Evolutionary conservation across 495 filamentous ascomycete genomes (phyloP).

Genomic region (Lichina pygmaea): DNA sequence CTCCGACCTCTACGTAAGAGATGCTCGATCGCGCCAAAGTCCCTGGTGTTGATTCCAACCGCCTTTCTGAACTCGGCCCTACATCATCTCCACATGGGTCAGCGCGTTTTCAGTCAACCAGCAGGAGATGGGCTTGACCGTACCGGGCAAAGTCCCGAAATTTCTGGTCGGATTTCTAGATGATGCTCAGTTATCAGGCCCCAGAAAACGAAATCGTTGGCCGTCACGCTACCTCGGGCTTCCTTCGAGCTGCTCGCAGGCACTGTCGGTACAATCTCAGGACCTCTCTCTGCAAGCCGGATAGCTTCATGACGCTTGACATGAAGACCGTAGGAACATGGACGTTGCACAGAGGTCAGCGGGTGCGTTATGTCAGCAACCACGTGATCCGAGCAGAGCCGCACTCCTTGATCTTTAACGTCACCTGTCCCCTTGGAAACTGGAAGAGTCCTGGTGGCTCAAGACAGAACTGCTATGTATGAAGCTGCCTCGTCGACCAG

Average conservation of each 20-base stretch:
- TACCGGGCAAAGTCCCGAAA: conserved; percentile 30
- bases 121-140: neutral
- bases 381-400: too few relatives aligned
- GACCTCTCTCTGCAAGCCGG: conserved; percentile 80
- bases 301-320: conserved; percentile 25
- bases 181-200: neutral
- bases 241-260: conserved; percentile 51
- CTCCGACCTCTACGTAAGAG: conserved; percentile 59
- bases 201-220: neutral
- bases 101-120: neutral
- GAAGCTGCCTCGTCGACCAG: too few relatives aligned
- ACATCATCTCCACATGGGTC: neutral
- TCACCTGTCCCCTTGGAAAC: too few relatives aligned
- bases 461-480: too few relatives aligned
- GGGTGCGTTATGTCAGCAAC: too few relatives aligned
- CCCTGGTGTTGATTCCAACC: conserved; percentile 47
- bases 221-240: conserved; percentile 26
- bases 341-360: too few relatives aligned
- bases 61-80: conserved; percentile 59
- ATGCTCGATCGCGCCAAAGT: conserved; percentile 74
- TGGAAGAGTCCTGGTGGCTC: too few relatives aligned
- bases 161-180: conserved; percentile 22
- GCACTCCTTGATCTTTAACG: too few relatives aligned
- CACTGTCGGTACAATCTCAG: conserved; percentile 67
- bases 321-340: too few relatives aligned